These are phyloP conservation scores for Epicoccum nigrum DNA, from an alignment of 2,329 filamentous ascomycete genomes.

Conservation along the genomic window DNA sequence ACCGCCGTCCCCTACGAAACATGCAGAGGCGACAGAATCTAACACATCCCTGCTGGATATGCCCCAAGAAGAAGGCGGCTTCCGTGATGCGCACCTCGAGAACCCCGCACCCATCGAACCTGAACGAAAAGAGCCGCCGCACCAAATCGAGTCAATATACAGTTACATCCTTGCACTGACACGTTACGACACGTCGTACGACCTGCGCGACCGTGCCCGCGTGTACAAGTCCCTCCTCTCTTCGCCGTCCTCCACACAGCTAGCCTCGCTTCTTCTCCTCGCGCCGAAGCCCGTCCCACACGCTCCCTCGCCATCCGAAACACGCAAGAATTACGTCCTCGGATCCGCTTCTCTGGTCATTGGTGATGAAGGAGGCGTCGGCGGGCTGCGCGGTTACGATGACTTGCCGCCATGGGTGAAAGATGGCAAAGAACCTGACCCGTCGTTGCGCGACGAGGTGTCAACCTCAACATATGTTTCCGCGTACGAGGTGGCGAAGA, in stretches of 20 bases:
- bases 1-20: constrained; percentile 46
- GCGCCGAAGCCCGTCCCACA: constrained; percentile 95
- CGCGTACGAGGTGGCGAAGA: constrained; percentile 42
- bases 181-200: constrained; percentile 92
- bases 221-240: constrained; percentile 85
- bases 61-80: constrained; percentile 46
- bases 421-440: constrained; percentile 78
- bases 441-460: constrained; percentile 68
- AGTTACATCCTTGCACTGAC: constrained; percentile 83
- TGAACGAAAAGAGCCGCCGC: constrained; percentile 53
- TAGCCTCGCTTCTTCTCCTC: constrained; percentile 87
- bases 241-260: constrained; percentile 75
- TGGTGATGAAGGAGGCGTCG: constrained; percentile 73
- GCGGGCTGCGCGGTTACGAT: constrained; percentile 75
- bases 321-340: constrained; percentile 75
- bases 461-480: constrained; percentile 39
- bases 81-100: constrained; percentile 37
- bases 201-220: constrained; percentile 87
- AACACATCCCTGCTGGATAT: constrained; percentile 33
- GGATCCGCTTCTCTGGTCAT: constrained; percentile 87
- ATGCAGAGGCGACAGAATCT: constrained; percentile 34
- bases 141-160: constrained; percentile 80
- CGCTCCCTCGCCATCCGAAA: constrained; percentile 85
- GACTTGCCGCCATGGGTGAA: constrained; percentile 86
- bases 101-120: constrained; percentile 12